Base-by-base conservation (phyloP, 306 rosid genomes). In the Lithocarpus polystachyus region DNA sequence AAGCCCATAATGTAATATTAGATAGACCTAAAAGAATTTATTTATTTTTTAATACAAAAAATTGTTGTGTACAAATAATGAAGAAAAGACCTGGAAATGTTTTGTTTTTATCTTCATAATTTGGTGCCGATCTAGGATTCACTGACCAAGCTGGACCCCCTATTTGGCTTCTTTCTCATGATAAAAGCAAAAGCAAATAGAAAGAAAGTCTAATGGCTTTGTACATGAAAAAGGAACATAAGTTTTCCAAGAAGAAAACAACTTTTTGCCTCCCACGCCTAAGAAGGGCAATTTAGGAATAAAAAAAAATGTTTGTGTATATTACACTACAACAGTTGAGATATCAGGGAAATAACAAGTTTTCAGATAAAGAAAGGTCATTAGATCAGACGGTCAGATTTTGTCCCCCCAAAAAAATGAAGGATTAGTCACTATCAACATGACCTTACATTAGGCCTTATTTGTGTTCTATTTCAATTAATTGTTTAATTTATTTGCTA, bases 251-350 rank as follows among this genome's bases (percentile, higher is more conserved):
- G 73, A 85, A 77, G 61, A 24, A 28, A 73, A 3, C 60, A 54
- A 55, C 83, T 79, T 83, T 87, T 79, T 85, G 84, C 86, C 75
- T 79, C 86, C 92, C 97, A 89, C 96, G 92, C 93, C 90, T 79
- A 20, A 59, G 12, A 65, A 87, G 82, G 81, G 81, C 70, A 75
- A 75, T 37, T 72, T 60, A 55, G 77, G 77, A 56, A 83, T n/a
- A 74, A 56, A 18, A 33, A 33, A 37, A 6, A 12, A 28, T 22
- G 5, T 40, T 40, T 40, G 45, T 40, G 45, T 2, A 40, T 8
- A 8, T 40, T 8, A 40, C 12, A 40, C 0, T 40, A 8, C 79
- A 37, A 18, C 20, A 53, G 28, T 74, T 35, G 40, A 72, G 18
- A 35, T 18, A 22, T 24, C 45, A 28, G 61, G 65, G 53, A 78